A percentile compares a stretch with the other conserved stretches of the same genome.
phyloP scores from a whole-genome alignment of 169 alveolate species.

The Plasmodium gallinaceum region DNA sequence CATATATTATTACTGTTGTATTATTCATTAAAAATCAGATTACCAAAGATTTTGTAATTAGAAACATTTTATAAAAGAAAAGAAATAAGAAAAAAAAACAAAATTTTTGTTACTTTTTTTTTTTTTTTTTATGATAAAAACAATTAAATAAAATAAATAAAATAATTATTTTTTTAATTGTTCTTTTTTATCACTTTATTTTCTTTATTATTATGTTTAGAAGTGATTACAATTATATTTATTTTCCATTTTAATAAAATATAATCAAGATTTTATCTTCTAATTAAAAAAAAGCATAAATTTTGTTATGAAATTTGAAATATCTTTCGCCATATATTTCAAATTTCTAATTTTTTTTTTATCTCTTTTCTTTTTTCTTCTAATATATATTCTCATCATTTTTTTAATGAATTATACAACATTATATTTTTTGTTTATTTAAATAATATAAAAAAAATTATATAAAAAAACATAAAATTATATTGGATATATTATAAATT shows the following conservation, averaged over 20 bases:
- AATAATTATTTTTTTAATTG: constrained; percentile 1
- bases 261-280: constrained; percentile 48
- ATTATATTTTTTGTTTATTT: no score
- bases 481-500: no score
- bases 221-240: constrained; percentile 55
- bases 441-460: no score
- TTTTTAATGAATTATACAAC: constrained; percentile 59
- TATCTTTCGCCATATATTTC: constrained; percentile 76
- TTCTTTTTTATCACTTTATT: background rate
- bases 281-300: constrained; percentile 36
- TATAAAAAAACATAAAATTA: no score
- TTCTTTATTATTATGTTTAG: constrained; percentile 19
- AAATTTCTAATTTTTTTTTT: constrained; percentile 30
- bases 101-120: constrained; percentile 5
- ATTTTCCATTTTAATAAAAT: constrained; percentile 30
- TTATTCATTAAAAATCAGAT: constrained; percentile 74
- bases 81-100: constrained; percentile 41
- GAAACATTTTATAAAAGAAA: constrained; percentile 48
- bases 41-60: constrained; percentile 64
- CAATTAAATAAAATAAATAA: constrained; percentile 24
- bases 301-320: constrained; percentile 36
- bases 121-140: constrained; percentile 19
- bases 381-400: constrained; percentile 44
- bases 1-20: background rate
- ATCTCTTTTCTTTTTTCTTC: constrained; percentile 40